Percentiles rank a stretch among this genome's conserved stretches.
Conservation (phyloP, 495 filamentous ascomycete species). For the Chaetomium fimeti region DNA sequence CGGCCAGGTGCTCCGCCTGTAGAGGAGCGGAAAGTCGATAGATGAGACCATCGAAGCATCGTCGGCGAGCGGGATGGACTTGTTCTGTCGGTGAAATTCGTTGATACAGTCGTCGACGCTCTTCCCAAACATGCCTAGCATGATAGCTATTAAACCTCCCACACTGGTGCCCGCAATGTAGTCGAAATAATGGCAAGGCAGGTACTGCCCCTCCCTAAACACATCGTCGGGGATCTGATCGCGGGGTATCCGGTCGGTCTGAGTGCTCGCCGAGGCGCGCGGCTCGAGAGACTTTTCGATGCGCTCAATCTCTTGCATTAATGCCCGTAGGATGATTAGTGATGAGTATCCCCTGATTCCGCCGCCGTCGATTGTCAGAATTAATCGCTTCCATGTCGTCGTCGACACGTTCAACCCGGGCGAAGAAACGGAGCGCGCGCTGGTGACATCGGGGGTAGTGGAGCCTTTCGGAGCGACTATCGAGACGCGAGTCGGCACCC, state of each 20-base stretch:
- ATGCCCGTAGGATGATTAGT: conserved; percentile 31
- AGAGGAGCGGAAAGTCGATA: conserved; percentile 32
- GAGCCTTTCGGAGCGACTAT: conserved; percentile 29
- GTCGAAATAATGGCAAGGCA: conserved; percentile 52
- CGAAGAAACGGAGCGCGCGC: conserved; percentile 17
- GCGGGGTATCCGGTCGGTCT: conserved; percentile 28
- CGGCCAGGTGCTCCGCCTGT: conserved; percentile 34
- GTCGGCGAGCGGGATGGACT: conserved; percentile 32
- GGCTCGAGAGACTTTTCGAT: conserved; percentile 29
- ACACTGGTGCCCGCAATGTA: conserved; percentile 43
- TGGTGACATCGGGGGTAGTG: conserved; percentile 21
- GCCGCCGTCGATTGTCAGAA: conserved; percentile 39
- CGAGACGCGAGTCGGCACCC: conserved; percentile 33
- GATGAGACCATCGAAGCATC: conserved; percentile 18
- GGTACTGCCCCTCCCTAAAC: conserved; percentile 42
- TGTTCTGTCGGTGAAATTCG: conserved; percentile 36
- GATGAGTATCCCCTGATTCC: conserved; percentile 38
- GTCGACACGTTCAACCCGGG: conserved; percentile 28
- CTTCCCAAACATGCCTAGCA: conserved; percentile 37
- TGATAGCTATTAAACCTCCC: conserved; percentile 40
- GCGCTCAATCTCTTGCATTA: conserved; percentile 34
- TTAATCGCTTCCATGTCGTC: conserved; percentile 34
- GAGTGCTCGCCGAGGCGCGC: conserved; percentile 28
- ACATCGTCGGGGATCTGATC: conserved; percentile 46
- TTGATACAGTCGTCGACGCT: conserved; percentile 33